phyloP scores from a whole-genome alignment of 768 basidiomycete species.

The Sistotremastrum niveocremeum region DNA sequence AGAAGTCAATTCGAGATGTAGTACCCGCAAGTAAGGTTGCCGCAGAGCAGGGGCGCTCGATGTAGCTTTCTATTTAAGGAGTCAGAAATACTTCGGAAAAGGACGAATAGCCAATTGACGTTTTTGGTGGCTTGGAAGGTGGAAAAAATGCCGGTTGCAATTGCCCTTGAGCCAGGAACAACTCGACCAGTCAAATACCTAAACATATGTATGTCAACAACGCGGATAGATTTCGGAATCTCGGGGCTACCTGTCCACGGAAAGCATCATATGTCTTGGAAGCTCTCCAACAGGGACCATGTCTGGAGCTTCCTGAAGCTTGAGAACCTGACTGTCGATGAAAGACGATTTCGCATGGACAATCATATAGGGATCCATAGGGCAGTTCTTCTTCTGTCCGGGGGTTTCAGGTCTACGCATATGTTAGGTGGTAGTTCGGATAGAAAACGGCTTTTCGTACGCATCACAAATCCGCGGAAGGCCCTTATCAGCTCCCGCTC shows the following conservation, averaged over 20 bases:
- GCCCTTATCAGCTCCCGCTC: constrained; percentile 71
- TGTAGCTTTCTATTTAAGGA: constrained; percentile 37
- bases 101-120: constrained; percentile 27
- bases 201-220: not conserved
- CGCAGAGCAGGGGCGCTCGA: constrained; percentile 82
- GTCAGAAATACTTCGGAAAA: not conserved
- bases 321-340: constrained; percentile 91
- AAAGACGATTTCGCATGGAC: constrained; percentile 89
- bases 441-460: constrained; percentile 10
- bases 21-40: constrained; percentile 85
- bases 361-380: constrained; percentile 90
- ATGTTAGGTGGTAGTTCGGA: not conserved
- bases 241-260: constrained; percentile 50
- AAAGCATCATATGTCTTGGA: constrained; percentile 88
- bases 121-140: constrained; percentile 86
- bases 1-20: constrained; percentile 84
- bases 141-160: constrained; percentile 93
- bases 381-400: constrained; percentile 89
- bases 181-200: constrained; percentile 80
- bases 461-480: constrained; percentile 84
- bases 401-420: constrained; percentile 39
- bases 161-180: constrained; percentile 88
- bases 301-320: constrained; percentile 96
- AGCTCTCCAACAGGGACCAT: constrained; percentile 99
- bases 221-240: not conserved